Evolutionary conservation across 306 rosid genomes (phyloP), one percentile per base, ranked within the genome.

Genomic region (Betula pendula): DNA sequence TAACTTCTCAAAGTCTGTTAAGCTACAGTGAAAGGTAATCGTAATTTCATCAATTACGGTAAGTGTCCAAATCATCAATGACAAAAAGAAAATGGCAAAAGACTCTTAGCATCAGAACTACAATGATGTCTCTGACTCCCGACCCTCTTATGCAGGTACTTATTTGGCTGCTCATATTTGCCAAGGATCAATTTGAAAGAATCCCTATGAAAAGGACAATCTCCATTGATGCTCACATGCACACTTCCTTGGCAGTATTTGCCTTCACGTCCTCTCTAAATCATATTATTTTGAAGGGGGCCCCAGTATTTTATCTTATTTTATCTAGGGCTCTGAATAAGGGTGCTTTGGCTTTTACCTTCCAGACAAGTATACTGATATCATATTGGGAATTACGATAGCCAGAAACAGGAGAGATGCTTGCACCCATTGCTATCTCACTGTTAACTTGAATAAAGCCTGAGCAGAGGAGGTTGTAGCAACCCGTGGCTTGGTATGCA

Each of bases 401-500:
- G 1, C 42, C 89, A 8, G 99, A 96, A 52, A 96, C 83, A 0
- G 99, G 99, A 66, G 97, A 79, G 73, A 96, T 96, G 88, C 97
- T 92, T 33, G 99, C 99, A 29, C 99, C 99, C 99, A 96, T 92
- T 47, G 99, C 97, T 63, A 96, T 91, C 31, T 88, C 84, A 47
- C 89, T 91, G 78, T 90, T 96, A 74, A 96, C 89, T 71, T 96
- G 99, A 85, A 96, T 91, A 67, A 96, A 96, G 67, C 99, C 99
- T 0, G 99, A 96, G 90, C 99, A 96, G 27, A 96, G 96, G 70
- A 96, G 99, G 84, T 96, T 96, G 93, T 96, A 96, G 91, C 99
- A 96, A 31, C 99, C 99, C 0, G 99, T 96, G 53, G 99, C 99
- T 89, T 96, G 99, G 81, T 96, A 96, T 78, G 99, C 99, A 86